Percentiles rank a stretch among this genome's conserved stretches.
These are phyloP conservation scores for Fusarium vanettenii DNA, from an alignment of 2,329 filamentous ascomycete genomes.

Conservation along the genomic window DNA sequence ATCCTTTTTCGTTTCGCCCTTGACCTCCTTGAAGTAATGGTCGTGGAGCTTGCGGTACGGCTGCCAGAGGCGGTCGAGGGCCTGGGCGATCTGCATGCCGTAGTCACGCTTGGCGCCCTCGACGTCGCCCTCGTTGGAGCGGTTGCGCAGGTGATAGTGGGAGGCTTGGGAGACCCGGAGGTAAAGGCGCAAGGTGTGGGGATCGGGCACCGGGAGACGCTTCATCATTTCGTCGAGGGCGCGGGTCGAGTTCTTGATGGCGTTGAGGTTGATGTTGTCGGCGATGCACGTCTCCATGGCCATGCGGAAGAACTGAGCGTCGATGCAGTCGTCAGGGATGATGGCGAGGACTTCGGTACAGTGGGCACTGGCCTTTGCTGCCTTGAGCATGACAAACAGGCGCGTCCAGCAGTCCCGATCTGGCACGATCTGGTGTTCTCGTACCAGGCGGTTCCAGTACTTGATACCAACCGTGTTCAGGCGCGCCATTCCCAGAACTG, in stretches of 20 bases:
- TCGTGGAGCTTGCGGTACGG: slow-evolving; percentile 57
- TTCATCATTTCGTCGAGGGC: slow-evolving; percentile 73
- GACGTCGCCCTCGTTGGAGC: slow-evolving; percentile 46
- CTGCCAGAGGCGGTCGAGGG: slow-evolving; percentile 63
- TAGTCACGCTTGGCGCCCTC: slow-evolving; percentile 55
- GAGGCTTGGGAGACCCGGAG: slow-evolving; percentile 65
- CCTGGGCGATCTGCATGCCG: slow-evolving; percentile 62
- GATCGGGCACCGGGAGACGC: slow-evolving; percentile 58
- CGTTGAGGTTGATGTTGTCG: slow-evolving; percentile 80
- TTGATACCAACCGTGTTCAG: slow-evolving; percentile 71
- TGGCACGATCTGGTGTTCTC: slow-evolving; percentile 71
- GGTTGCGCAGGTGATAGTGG: slow-evolving; percentile 53
- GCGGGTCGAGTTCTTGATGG: slow-evolving; percentile 71
- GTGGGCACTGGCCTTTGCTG: slow-evolving; percentile 73
- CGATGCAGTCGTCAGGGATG: slow-evolving; percentile 60
- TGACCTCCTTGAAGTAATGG: slow-evolving; percentile 48
- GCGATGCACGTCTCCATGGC: slow-evolving; percentile 80
- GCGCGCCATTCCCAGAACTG: slow-evolving; percentile 70
- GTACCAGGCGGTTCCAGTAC: slow-evolving; percentile 83
- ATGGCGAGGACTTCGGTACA: slow-evolving; percentile 68
- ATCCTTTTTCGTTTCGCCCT: slow-evolving; percentile 39
- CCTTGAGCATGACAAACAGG: slow-evolving; percentile 75
- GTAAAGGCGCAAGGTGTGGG: slow-evolving; percentile 64
- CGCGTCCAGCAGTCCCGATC: slow-evolving; percentile 77
- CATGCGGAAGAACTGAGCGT: slow-evolving; percentile 71